These are phyloP conservation scores for Krasilnikovozyma curviuscula DNA, from an alignment of 768 basidiomycete species.

Conservation along the genomic window DNA sequence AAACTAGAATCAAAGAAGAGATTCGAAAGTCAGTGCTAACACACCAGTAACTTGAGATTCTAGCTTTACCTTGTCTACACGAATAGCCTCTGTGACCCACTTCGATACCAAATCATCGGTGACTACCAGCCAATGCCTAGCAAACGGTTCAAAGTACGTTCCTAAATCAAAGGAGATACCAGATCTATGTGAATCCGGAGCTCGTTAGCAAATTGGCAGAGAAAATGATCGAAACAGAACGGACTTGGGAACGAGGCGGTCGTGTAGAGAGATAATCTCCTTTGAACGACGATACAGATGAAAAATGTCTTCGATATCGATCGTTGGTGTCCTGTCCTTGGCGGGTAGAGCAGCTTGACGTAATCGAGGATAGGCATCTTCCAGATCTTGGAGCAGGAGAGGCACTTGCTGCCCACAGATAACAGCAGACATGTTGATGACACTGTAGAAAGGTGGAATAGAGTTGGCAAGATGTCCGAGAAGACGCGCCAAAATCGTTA, in stretches of 20 bases:
- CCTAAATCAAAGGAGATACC: slow-evolving; percentile 40
- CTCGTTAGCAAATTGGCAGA: slow-evolving; percentile 4
- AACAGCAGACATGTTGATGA: slow-evolving; percentile 52
- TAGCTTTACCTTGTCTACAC: too few species aligned
- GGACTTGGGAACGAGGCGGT: slow-evolving; percentile 61
- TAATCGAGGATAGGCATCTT: slow-evolving; percentile 48
- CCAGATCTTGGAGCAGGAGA: slow-evolving; percentile 44
- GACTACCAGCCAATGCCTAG: slow-evolving; percentile 68
- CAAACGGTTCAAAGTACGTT: slow-evolving; percentile 68
- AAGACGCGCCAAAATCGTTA: background rate
- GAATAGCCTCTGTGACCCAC: slow-evolving; percentile 78
- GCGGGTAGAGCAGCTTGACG: slow-evolving; percentile 35
- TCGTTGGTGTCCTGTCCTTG: slow-evolving; percentile 8
- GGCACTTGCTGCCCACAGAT: slow-evolving; percentile 39
- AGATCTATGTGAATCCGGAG: background rate
- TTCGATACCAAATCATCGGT: slow-evolving; percentile 76
- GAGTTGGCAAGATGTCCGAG: background rate
- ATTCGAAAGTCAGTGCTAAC: background rate
- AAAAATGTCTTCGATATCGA: slow-evolving; percentile 79
- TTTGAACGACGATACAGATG: slow-evolving; percentile 61
- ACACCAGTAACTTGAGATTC: background rate
- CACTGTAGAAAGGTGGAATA: slow-evolving; percentile 6
- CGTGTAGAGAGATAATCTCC: slow-evolving; percentile 55
- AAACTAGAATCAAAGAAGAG: slow-evolving; percentile 17
- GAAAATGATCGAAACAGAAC: slow-evolving; percentile 18